A percentile compares a stretch with the other conserved stretches of the same genome.
These are phyloP conservation scores for Taphrina deformans DNA, from an alignment of 1,139 yeast genomes.

Conservation along the genomic window DNA sequence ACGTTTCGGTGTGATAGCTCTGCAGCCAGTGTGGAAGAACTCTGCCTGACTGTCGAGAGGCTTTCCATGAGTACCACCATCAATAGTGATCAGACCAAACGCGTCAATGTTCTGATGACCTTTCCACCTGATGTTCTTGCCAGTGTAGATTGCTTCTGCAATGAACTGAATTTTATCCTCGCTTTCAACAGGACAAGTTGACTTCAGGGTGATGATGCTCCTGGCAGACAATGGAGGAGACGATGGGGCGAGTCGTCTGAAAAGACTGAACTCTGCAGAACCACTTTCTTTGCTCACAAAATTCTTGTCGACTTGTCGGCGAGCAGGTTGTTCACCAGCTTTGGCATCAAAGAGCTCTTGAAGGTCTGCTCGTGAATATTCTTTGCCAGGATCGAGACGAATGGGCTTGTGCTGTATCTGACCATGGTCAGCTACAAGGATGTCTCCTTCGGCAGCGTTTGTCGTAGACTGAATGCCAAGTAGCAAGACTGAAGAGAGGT, in stretches of 20 bases:
- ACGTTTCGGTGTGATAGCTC: background rate
- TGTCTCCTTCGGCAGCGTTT: too few species aligned
- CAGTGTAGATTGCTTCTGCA: background rate
- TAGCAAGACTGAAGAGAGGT: background rate
- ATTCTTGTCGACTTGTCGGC: too few species aligned
- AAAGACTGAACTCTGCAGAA: background rate
- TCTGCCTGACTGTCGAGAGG: background rate
- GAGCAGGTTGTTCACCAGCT: too few species aligned
- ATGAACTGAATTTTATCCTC: background rate
- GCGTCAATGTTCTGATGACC: constrained; percentile 1
- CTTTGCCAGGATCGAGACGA: background rate
- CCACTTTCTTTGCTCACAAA: background rate
- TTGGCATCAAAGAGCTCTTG: background rate
- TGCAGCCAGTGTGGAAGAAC: background rate
- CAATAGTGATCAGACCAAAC: background rate
- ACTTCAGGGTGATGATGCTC: background rate
- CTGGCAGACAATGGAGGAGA: background rate
- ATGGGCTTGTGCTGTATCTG: too few species aligned
- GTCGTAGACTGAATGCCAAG: too few species aligned
- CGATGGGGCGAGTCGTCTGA: background rate
- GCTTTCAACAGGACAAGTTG: background rate
- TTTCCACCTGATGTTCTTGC: background rate
- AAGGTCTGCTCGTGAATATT: background rate
- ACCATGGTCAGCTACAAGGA: too few species aligned
- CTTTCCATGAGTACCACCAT: background rate